Base-by-base conservation (phyloP, 139 green algal species). In the Auxenochlorella pyrenoidosa region DNA sequence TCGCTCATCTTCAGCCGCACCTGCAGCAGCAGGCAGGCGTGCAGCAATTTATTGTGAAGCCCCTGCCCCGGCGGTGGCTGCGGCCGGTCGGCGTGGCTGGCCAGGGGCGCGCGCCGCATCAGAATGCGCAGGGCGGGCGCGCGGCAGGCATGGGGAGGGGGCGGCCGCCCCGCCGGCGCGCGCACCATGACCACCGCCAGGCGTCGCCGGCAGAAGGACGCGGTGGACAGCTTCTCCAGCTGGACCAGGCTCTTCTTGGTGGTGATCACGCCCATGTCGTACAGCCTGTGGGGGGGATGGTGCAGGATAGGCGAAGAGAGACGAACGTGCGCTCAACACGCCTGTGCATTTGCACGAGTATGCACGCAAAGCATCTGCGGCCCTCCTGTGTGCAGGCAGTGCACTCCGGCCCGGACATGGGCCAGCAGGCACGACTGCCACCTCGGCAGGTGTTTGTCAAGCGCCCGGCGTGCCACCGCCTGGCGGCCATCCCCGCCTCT, bases 241-340 rank as follows among this genome's bases (percentile, higher is more conserved):
- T 98, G 95, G n/a, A 94, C 93, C 44, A 99, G 90, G 86, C 93
- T 97, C 90, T 99, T 99, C 89, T 98, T 98, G 32, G 91, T 96
- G 1, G 95, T 93, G 22, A 99, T 94, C 10, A 99, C 90, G 5
- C 97, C 98, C 94, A 99, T 98, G 72, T 95, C 93, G 90, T 98
- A 95, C 75, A 99, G 87, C 93, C 95, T 97, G 90, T 30, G 70
- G 24, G 51, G 51, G 12, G 36, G 13, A 38, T 60, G 24, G 26
- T 5, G n/a, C n/a, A n/a, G 41, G 19, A 44, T 2, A 18, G 40
- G 73, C 41, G 36, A 4, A 19, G 40, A 6, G 26, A 16, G 40
- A n/a, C n/a, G n/a, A n/a, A n/a, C n/a, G n/a, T n/a, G n/a, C n/a
- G n/a, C n/a, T n/a, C n/a, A n/a, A n/a, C n/a, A n/a, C n/a, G n/a